phyloP scores from a whole-genome alignment of 192 early-diverging fungal species.

The Thamnidium elegans region DNA sequence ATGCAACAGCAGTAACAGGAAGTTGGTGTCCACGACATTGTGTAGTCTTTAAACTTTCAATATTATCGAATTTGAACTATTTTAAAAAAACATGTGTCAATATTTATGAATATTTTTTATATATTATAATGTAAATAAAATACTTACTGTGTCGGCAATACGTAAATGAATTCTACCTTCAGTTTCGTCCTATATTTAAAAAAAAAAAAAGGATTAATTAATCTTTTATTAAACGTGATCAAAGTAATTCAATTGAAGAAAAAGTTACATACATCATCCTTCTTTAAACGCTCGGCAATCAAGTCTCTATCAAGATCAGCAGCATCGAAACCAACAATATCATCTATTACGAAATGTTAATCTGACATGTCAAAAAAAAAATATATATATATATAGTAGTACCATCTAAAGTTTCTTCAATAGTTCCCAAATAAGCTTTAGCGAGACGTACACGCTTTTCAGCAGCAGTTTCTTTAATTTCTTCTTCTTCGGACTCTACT shows the following conservation, averaged over 20 bases:
- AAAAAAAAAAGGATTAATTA: background rate
- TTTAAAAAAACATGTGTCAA: slow-evolving; percentile 6
- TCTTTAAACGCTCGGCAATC: slow-evolving; percentile 80
- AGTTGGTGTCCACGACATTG: slow-evolving; percentile 67
- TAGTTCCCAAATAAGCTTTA: slow-evolving; percentile 84
- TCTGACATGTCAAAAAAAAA: background rate
- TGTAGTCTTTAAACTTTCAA: slow-evolving; percentile 34
- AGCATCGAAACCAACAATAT: slow-evolving; percentile 81
- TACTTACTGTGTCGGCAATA: slow-evolving; percentile 52
- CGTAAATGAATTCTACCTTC: slow-evolving; percentile 50
- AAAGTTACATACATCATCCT: slow-evolving; percentile 63
- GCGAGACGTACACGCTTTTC: slow-evolving; percentile 92
- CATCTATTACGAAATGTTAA: slow-evolving; percentile 28
- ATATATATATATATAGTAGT: slow-evolving; percentile 12
- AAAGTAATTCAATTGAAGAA: background rate
- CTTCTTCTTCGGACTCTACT: slow-evolving; percentile 64
- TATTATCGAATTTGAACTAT: slow-evolving; percentile 27
- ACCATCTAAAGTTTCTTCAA: slow-evolving; percentile 60
- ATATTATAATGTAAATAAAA: slow-evolving; percentile 9
- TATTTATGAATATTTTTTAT: slow-evolving; percentile 31
- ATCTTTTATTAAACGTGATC: too few relatives aligned
- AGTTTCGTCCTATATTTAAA: slow-evolving; percentile 43
- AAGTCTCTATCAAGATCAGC: slow-evolving; percentile 90
- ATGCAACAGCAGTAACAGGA: slow-evolving; percentile 77
- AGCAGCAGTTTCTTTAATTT: slow-evolving; percentile 79